Base-by-base conservation (phyloP, 306 rosid species). In the Alnus rubra region DNA sequence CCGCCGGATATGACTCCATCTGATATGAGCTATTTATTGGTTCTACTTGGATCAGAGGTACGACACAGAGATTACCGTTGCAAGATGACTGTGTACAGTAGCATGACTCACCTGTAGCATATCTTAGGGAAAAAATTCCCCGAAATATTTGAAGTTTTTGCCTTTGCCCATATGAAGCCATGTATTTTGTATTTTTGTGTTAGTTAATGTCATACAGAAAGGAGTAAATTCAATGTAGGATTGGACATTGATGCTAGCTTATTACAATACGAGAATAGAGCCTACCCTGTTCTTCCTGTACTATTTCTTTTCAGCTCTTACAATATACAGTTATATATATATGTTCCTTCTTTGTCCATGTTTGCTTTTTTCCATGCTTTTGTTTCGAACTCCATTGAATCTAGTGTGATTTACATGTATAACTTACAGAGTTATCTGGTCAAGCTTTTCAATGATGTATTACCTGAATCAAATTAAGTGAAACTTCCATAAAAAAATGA, bases 161-260 rank as follows among this genome's bases (percentile, higher is more conserved):
- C 39, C 59, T 77, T 81, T 77, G 69, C 77, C 76, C 75, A 79
- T 80, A 23, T 73, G 64, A 59, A 63, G 39, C 31, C 28, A 11
- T 50, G 50, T 30, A 64, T 69, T 79, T 78, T 83, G 87, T 82
- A 84, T 19, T 73, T 39, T 42, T 42, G 45, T 1, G 77, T 71
- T 55, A 39, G 42, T 74, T 23, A 69, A 71, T 63, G 75, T 76
- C 55, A 73, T 84, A 80, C 62, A 81, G 68, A 82, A 74, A 73
- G 35, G 82, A 78, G 48, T 31, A 70, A 74, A 87, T 80, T 80
- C 84, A 77, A 76, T 82, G 75, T 81, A 74, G 82, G 82, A 75
- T 60, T 84, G 31, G 56, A 48, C 58, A 72, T 79, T 11, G 62
- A 65, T 81, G 56, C 72, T 23, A 23, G 28, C 28, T 49, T 71